Conservation (phyloP, 169 alveolate genomes). For the Cryptosporidium andersoni region DNA sequence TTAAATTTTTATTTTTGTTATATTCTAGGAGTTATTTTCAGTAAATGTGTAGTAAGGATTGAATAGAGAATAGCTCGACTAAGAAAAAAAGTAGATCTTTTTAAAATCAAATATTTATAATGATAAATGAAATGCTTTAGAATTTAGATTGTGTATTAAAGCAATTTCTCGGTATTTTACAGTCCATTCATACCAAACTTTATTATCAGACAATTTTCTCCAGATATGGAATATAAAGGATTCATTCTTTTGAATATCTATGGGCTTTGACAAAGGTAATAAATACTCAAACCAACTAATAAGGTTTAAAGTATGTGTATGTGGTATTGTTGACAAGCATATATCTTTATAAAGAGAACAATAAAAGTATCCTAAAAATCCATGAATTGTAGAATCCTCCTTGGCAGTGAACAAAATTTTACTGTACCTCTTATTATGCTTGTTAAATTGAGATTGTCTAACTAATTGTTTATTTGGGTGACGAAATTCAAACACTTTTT, state of each 20-base stretch:
- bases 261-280: conserved; percentile 80
- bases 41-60: no score
- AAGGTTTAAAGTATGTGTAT: conserved; percentile 76
- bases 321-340: conserved; percentile 77
- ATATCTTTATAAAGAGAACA: conserved; percentile 77
- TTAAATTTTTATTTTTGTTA: no score
- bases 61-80: background rate
- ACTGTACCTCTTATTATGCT: conserved; percentile 5
- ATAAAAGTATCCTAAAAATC: conserved; percentile 83
- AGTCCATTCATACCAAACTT: conserved; percentile 87
- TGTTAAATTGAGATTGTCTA: background rate
- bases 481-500: conserved; percentile 76
- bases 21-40: no score
- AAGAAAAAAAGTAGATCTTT: background rate
- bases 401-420: conserved; percentile 26
- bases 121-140: conserved; percentile 43
- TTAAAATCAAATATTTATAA: conserved; percentile 6
- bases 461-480: conserved; percentile 73
- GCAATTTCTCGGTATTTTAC: conserved; percentile 37
- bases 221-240: conserved; percentile 73
- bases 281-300: conserved; percentile 85
- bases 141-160: conserved; percentile 71
- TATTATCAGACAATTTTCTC: conserved; percentile 76
- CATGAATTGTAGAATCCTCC: conserved; percentile 75
- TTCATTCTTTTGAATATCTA: conserved; percentile 67